Evolutionary conservation across 1,284 basidiomycete genomes (phyloP).

Genomic region (Ustilago cynodontis): DNA sequence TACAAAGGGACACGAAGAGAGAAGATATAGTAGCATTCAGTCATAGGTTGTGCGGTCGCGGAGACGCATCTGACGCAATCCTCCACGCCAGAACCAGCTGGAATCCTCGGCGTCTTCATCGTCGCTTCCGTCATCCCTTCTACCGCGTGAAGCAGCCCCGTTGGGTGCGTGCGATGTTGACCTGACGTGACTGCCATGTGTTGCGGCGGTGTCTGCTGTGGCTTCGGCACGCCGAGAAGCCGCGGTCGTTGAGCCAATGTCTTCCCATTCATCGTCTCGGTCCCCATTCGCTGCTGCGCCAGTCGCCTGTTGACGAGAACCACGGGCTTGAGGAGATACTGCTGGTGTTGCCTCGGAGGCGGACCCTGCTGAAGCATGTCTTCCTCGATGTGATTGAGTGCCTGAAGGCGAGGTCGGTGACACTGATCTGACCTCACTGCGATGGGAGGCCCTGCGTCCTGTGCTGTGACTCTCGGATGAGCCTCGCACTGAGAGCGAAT

Average conservation of each 20-base stretch:
- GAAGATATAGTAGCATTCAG: constrained; percentile 8
- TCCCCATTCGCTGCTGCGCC: background rate
- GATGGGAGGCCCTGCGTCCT: constrained; percentile 2
- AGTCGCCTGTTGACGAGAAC: background rate
- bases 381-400: background rate
- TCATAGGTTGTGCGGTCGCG: constrained; percentile 58
- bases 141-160: constrained; percentile 13
- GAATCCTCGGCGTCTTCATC: constrained; percentile 34
- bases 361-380: background rate
- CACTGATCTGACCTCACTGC: background rate
- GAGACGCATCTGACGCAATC: constrained; percentile 51
- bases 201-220: constrained; percentile 4
- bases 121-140: constrained; percentile 33
- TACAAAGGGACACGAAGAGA: constrained; percentile 6
- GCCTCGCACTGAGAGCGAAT: constrained; percentile 11
- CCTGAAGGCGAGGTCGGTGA: constrained; percentile 5
- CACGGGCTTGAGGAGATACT: background rate
- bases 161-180: background rate
- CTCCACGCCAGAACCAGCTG: constrained; percentile 63
- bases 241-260: constrained; percentile 14
- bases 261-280: constrained; percentile 44
- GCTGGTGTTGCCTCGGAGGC: background rate
- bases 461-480: constrained; percentile 19
- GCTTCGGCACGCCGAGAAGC: constrained; percentile 1
- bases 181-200: constrained; percentile 1